Evolutionary conservation across 345 rosid genomes (phyloP), one percentile per base, ranked within the genome.

Genomic region (Salix udensis): DNA sequence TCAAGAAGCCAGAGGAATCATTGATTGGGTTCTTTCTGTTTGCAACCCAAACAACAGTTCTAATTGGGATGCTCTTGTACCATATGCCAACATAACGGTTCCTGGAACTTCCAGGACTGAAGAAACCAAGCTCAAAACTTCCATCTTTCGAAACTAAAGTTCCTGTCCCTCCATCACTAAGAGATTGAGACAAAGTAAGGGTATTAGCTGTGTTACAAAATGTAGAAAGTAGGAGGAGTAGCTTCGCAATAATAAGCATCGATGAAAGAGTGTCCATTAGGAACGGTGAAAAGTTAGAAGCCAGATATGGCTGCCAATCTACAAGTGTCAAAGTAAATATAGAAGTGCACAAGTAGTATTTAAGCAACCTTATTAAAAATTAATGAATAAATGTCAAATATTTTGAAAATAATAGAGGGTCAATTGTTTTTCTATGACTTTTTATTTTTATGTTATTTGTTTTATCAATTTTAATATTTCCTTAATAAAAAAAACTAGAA

Each of bases 41-140:
- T 19, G 79, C 79, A 42, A 76, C 74, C 79, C 79, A 76, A 36
- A 76, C 79, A 60, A 60, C 74, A 5, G 79, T 76, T 18, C 6
- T 61, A 30, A 4, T 42, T 6, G 79, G 62, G 60, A 68, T 68
- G 14, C 9, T 60, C 30, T 61, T 64, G 61, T 60, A 77, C 79
- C 74, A 62, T 12, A 69, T 70, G 15, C 79, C 79, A 14, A 77
- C 21, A 48, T 77, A 77, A 7, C 74, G 60, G 24, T 77, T 70
- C 39, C 14, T 31, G 34, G 79, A 77, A 18, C 6, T 15, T 1
- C 40, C 70, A 6, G 79, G 79, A 34, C 70, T 70, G 64, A 77
- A 77, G 69, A 77, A 77, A 60, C 74, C 74, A 3, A 77, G 44
- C 21, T 77, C 74, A 61, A 76, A 76, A 14, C 24, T 67, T 68